Percentiles rank a stretch among this genome's conserved stretches.
Conservation (phyloP, 1,139 yeast species). For the Candida sp. region DNA sequence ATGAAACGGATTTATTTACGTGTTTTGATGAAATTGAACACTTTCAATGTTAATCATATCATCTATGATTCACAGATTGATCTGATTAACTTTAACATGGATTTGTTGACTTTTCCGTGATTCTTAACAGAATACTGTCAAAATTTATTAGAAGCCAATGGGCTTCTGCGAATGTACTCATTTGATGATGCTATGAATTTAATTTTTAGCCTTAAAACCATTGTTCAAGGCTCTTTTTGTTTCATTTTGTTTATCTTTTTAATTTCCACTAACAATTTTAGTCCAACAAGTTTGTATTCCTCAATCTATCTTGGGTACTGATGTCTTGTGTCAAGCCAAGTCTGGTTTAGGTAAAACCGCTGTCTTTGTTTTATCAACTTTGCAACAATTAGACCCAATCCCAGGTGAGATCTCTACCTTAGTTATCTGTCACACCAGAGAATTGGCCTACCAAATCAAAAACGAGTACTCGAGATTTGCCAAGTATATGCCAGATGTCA, state of each 20-base stretch:
- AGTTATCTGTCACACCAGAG: slow-evolving; percentile 98
- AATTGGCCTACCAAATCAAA: slow-evolving; percentile 96
- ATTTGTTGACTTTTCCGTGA: too few species aligned
- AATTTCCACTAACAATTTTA: slow-evolving; percentile 17
- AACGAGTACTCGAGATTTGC: slow-evolving; percentile 98
- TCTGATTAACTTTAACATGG: too few species aligned
- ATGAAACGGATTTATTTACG: too few species aligned
- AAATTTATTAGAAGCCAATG: too few species aligned
- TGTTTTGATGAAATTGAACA: too few species aligned
- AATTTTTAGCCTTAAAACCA: background rate
- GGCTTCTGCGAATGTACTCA: too few species aligned
- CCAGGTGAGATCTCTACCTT: slow-evolving; percentile 95
- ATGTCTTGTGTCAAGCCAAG: slow-evolving; percentile 97
- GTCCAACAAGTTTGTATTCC: slow-evolving; percentile 99
- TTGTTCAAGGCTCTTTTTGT: background rate
- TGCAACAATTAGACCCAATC: slow-evolving; percentile 96
- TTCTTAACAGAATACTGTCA: too few species aligned
- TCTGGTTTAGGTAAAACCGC: slow-evolving; percentile 99
- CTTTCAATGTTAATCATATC: too few species aligned
- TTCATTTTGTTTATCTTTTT: slow-evolving; percentile 1
- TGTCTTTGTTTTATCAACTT: slow-evolving; percentile 91
- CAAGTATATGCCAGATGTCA: slow-evolving; percentile 97
- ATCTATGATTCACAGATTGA: too few species aligned
- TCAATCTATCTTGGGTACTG: slow-evolving; percentile 97
- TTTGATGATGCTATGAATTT: background rate